Conservation (phyloP, 129 eudicot species). For the Tagetes patula region DNA sequence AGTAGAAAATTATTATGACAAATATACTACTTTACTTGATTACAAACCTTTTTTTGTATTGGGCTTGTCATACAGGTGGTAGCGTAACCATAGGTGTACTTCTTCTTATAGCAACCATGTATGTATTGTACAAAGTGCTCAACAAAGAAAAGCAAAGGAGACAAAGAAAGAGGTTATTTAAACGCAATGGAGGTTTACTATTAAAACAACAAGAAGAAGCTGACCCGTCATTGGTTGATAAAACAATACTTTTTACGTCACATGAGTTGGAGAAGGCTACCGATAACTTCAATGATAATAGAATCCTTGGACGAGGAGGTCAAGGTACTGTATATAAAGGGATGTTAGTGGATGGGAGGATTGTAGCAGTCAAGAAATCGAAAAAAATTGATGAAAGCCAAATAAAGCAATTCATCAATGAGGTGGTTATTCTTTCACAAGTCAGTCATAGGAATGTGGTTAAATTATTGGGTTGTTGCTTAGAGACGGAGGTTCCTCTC, state of each 20-base stretch:
- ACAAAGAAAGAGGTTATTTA: conserved; percentile 10
- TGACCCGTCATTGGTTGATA: conserved; percentile 8
- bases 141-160: not conserved
- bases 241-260: conserved; percentile 9
- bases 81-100: conserved; percentile 15
- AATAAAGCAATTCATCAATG: conserved; percentile 11
- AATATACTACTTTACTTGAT: too few species aligned
- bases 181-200: conserved; percentile 26
- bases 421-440: conserved; percentile 13
- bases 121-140: not conserved
- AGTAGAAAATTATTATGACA: too few species aligned
- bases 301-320: conserved; percentile 19
- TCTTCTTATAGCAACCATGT: not conserved
- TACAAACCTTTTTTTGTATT: not conserved
- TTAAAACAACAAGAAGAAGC: not conserved
- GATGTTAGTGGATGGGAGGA: conserved; percentile 16
- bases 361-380: conserved; percentile 16
- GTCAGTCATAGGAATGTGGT: too few species aligned
- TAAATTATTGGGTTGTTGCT: too few species aligned
- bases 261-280: conserved; percentile 15
- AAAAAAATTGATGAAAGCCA: conserved; percentile 7
- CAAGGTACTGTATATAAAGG: not conserved
- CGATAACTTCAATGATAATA: conserved; percentile 7
- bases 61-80: not conserved
- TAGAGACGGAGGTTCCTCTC: not conserved